A percentile compares a stretch with the other conserved stretches of the same genome.
Evolutionary conservation across 345 rosid species (phyloP).

Genomic region (Laguncularia racemosa): DNA sequence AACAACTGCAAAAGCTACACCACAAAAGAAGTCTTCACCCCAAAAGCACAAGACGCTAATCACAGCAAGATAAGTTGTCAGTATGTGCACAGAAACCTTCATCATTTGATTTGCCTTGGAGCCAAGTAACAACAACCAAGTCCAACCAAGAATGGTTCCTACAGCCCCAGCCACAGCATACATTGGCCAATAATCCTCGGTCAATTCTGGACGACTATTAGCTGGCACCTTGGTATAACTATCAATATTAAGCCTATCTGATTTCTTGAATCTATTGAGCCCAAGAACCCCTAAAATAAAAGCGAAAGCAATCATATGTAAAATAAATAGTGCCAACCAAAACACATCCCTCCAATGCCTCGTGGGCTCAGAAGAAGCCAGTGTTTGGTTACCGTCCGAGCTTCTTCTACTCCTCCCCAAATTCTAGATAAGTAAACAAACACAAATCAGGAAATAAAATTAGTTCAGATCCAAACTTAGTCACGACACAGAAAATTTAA

Average conservation of each 20-base stretch:
- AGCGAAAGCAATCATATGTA: slow-evolving; percentile 63
- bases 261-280: slow-evolving; percentile 55
- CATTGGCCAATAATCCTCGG: slow-evolving; percentile 90
- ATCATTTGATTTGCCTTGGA: slow-evolving; percentile 75
- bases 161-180: slow-evolving; percentile 78
- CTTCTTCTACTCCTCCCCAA: slow-evolving; percentile 56
- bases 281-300: slow-evolving; percentile 59
- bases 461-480: no score
- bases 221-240: slow-evolving; percentile 35
- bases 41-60: slow-evolving; percentile 89
- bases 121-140: slow-evolving; percentile 74
- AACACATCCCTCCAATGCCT: slow-evolving; percentile 91
- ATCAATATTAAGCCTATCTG: slow-evolving; percentile 74
- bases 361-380: slow-evolving; percentile 28
- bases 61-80: slow-evolving; percentile 88
- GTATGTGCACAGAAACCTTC: slow-evolving; percentile 83
- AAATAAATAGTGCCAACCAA: slow-evolving; percentile 70
- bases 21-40: slow-evolving; percentile 72
- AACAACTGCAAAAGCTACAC: slow-evolving; percentile 69
- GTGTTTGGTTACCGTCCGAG: slow-evolving; percentile 35
- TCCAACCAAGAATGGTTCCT: slow-evolving; percentile 64
- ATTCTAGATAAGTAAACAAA: slow-evolving; percentile 27
- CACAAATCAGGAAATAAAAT: no score
- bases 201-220: slow-evolving; percentile 40
- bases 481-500: no score